Evolutionary conservation across 441 rosid species (phyloP).

Genomic region (Arabidopsis hybrid): DNA sequence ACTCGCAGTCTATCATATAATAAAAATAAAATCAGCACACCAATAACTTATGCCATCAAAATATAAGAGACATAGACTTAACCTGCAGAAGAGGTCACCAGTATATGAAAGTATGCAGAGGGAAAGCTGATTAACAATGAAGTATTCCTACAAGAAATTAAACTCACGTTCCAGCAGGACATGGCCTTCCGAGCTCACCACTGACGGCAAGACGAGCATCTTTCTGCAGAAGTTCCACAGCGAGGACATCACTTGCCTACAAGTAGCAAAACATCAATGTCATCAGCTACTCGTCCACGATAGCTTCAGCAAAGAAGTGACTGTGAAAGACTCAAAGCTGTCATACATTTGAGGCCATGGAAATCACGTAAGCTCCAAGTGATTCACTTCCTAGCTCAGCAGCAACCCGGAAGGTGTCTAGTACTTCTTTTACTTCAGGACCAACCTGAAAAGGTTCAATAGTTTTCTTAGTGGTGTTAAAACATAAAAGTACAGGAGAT

Average conservation of each 20-base stretch:
- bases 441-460: constrained; percentile 65
- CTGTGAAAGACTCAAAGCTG: constrained; percentile 31
- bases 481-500: constrained; percentile 6
- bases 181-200: constrained; percentile 90
- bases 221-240: constrained; percentile 96
- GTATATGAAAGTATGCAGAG: neutral
- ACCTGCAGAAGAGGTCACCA: neutral
- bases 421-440: constrained; percentile 83
- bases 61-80: constrained; percentile 10
- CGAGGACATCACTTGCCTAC: constrained; percentile 96
- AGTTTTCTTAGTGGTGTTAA: neutral
- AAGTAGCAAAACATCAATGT: constrained; percentile 39
- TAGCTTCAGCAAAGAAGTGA: constrained; percentile 26
- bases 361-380: constrained; percentile 98
- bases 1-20: constrained; percentile 72
- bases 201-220: constrained; percentile 91
- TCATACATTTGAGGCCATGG: constrained; percentile 96
- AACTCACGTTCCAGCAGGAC: constrained; percentile 91
- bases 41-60: constrained; percentile 21
- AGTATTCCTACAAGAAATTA: constrained; percentile 18
- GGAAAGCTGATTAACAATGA: constrained; percentile 10
- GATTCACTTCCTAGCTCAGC: constrained; percentile 96
- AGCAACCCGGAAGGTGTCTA: constrained; percentile 91
- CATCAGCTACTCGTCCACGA: constrained; percentile 13
- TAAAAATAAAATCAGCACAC: constrained; percentile 9